These are phyloP conservation scores for Vanilla planifolia DNA, from an alignment of 106 monocot species.

Conservation along the genomic window DNA sequence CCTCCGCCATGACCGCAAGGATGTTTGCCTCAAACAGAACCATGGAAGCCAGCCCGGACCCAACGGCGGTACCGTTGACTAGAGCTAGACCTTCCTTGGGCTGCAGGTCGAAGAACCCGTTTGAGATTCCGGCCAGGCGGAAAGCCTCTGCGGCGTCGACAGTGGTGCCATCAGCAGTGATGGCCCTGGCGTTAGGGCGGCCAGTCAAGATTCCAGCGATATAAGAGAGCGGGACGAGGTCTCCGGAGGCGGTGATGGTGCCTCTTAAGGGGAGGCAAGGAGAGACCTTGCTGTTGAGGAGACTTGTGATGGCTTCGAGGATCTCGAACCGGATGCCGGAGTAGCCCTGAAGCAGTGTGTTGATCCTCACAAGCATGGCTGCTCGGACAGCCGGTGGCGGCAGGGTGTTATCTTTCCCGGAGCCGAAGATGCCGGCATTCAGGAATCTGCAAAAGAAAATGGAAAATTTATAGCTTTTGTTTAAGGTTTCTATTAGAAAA, in stretches of 20 bases:
- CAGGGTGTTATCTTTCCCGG: conserved; percentile 23
- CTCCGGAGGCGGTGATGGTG: conserved; percentile 91
- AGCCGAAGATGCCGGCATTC: conserved; percentile 63
- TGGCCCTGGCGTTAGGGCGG: conserved; percentile 62
- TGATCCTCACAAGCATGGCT: conserved; percentile 82
- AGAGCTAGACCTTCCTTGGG: conserved; percentile 94
- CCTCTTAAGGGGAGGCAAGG: conserved; percentile 86
- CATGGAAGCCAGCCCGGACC: conserved; percentile 79
- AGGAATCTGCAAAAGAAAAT: conserved; percentile 36
- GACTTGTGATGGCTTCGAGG: conserved; percentile 62
- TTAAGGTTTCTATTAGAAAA: no score
- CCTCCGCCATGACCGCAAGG: conserved; percentile 56
- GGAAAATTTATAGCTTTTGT: background rate
- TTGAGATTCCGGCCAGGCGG: conserved; percentile 46
- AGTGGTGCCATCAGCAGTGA: conserved; percentile 31
- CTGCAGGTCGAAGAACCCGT: conserved; percentile 84
- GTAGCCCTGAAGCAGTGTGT: conserved; percentile 96
- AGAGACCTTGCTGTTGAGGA: conserved; percentile 65
- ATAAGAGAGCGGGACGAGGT: conserved; percentile 93
- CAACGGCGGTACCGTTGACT: conserved; percentile 95
- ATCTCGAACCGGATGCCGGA: conserved; percentile 97
- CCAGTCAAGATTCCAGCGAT: conserved; percentile 85
- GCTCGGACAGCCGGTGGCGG: conserved; percentile 42
- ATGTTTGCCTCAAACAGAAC: conserved; percentile 83
- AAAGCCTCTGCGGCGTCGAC: conserved; percentile 66